Evolutionary conservation across 73 alveolate genomes (phyloP), one percentile per base, ranked within the genome.

Genomic region (Paramecium pentaurelia): DNA sequence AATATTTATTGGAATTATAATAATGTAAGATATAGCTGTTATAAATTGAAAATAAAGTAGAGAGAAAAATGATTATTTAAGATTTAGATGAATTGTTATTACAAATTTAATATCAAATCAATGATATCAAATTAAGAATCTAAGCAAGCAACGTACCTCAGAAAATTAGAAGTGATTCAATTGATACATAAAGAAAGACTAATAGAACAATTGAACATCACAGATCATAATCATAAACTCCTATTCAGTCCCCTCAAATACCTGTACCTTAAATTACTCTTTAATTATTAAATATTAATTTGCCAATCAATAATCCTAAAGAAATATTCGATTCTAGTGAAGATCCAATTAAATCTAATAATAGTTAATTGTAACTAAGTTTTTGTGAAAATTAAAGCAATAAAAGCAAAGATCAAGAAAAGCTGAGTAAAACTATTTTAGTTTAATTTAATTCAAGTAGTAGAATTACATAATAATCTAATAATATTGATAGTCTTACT

Each of bases 121-220:
- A 40, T 25, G 47, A 80, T 9, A 25, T 80, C 30, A 45, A 80
- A 18, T 20, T 42, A 45, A 27, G 58, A 27, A 80, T 80, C 32
- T 30, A 80, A 32, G 71, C 71, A 14, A 45, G 58, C 18, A 32
- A 20, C 2, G 27, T 80, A 3, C 44, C 58, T 25, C n/a, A 25
- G 8, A 80, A 80, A 28, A n/a, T 20, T 10, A 80, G 91, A 80
- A 45, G 77, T 8, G 91, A 80, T 45, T 80, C 91, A 10, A 80
- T 80, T 6, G 91, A 80, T 80, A 47, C 91, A 8, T n/a, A 32
- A 14, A 64, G 42, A 27, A 64, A 34, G 10, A 28, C 58, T 18
- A 80, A 80, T 25, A 45, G 75, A 80, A 42, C 27, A 2, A 28
- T 64, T 34, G 84, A 64, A 34, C 91, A 80, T 27, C 71, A 80